These are phyloP conservation scores for Raffaelea albimanens DNA, from an alignment of 2,329 filamentous ascomycete species.

Conservation along the genomic window DNA sequence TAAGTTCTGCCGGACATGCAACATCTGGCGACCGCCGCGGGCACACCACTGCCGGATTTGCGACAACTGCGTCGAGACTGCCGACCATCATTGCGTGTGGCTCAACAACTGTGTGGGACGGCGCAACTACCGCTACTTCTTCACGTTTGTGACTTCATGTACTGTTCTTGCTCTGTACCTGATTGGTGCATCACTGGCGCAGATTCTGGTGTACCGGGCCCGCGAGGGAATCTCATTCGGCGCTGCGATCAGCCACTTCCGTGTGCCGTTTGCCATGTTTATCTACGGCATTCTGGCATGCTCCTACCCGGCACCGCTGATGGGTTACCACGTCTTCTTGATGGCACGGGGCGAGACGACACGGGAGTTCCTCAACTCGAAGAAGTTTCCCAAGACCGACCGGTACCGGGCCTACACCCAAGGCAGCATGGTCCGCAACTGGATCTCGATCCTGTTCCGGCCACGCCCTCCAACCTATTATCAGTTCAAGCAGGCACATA, in stretches of 20 bases:
- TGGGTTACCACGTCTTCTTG: slow-evolving; percentile 83
- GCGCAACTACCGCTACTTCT: slow-evolving; percentile 97
- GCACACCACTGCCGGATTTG: slow-evolving; percentile 95
- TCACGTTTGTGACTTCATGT: slow-evolving; percentile 75
- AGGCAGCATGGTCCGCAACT: slow-evolving; percentile 65
- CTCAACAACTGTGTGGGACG: slow-evolving; percentile 96
- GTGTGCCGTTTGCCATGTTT: slow-evolving; percentile 79
- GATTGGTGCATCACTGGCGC: slow-evolving; percentile 66
- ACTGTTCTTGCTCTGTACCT: slow-evolving; percentile 70
- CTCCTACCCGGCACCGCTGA: slow-evolving; percentile 74
- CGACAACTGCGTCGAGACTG: slow-evolving; percentile 94
- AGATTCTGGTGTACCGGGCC: slow-evolving; percentile 64
- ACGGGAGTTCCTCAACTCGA: slow-evolving; percentile 87
- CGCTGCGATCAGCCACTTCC: slow-evolving; percentile 57
- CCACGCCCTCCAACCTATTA: slow-evolving; percentile 84
- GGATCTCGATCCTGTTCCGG: slow-evolving; percentile 69
- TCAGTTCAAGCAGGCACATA: slow-evolving; percentile 69
- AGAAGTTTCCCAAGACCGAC: slow-evolving; percentile 89
- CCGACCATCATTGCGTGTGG: slow-evolving; percentile 98
- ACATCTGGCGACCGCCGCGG: slow-evolving; percentile 91
- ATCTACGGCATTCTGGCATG: slow-evolving; percentile 69
- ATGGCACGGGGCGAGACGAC: slow-evolving; percentile 90
- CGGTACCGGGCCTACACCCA: slow-evolving; percentile 86
- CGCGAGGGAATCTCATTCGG: slow-evolving; percentile 58
- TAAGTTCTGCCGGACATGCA: slow-evolving; percentile 96